Conservation (phyloP, 306 rosid genomes). For the Cucurbita maxima region DNA sequence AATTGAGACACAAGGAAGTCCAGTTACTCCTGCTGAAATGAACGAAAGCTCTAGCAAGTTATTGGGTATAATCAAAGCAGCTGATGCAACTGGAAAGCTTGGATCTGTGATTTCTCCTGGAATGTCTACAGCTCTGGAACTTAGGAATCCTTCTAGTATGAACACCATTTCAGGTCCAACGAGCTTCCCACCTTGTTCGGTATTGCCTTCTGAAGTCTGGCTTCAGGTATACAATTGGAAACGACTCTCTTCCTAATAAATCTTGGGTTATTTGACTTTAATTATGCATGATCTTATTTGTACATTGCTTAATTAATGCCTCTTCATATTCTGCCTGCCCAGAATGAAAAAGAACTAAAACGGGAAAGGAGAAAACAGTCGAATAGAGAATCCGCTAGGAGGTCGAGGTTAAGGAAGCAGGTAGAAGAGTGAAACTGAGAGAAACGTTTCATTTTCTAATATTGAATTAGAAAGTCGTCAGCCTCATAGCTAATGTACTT, state of each 20-base stretch:
- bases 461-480: not conserved
- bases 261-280: not conserved
- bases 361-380: conserved; percentile 96
- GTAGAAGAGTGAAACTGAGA: conserved; percentile 18
- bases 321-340: conserved; percentile 14
- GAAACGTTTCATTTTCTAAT: not conserved
- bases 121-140: conserved; percentile 45
- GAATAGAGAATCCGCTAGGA: conserved; percentile 93
- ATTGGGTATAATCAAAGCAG: conserved; percentile 18
- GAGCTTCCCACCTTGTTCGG: conserved; percentile 25
- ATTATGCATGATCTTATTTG: not conserved
- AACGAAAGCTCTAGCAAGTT: conserved; percentile 15
- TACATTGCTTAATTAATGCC: not conserved
- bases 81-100: conserved; percentile 24
- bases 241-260: not conserved
- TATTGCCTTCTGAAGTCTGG: conserved; percentile 63
- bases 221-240: conserved; percentile 26
- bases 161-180: conserved; percentile 24
- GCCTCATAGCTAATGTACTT: not conserved
- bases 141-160: conserved; percentile 35
- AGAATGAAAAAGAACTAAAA: conserved; percentile 82
- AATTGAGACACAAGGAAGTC: conserved; percentile 26
- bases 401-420: conserved; percentile 98
- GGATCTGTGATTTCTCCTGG: conserved; percentile 47
- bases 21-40: conserved; percentile 27